A percentile compares a stretch with the other conserved stretches of the same genome.
Evolutionary conservation across 495 filamentous ascomycete genomes (phyloP).

Genomic region (Aspergillus wentii): DNA sequence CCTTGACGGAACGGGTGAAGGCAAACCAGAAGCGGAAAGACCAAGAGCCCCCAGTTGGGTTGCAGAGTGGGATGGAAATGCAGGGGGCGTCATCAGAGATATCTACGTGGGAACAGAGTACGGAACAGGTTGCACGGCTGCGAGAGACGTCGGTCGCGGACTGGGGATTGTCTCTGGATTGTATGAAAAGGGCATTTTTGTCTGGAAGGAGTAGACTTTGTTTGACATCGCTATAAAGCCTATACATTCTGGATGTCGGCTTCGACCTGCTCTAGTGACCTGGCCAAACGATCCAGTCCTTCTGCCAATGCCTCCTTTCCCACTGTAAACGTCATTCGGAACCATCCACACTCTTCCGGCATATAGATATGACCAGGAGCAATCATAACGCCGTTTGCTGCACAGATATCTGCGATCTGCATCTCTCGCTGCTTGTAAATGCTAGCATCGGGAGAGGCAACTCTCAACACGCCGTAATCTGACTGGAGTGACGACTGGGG

Average conservation of each 20-base stretch:
- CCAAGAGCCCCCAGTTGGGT: slow-evolving; percentile 29
- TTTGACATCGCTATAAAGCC: no score
- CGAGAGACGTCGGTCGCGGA: slow-evolving; percentile 30
- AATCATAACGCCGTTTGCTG: slow-evolving; percentile 9
- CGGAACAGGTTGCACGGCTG: slow-evolving; percentile 27
- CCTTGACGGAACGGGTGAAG: slow-evolving; percentile 12
- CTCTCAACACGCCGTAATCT: background rate
- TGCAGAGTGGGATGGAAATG: slow-evolving; percentile 33
- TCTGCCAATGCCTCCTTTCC: slow-evolving; percentile 5
- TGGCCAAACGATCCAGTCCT: slow-evolving; percentile 6
- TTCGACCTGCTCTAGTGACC: no score
- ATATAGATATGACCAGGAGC: slow-evolving; percentile 8
- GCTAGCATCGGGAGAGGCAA: background rate
- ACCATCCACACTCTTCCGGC: slow-evolving; percentile 9
- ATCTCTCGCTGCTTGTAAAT: slow-evolving; percentile 1
- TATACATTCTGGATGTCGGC: no score
- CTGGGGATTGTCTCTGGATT: slow-evolving; percentile 36
- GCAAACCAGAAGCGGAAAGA: slow-evolving; percentile 20
- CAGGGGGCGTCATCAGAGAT: slow-evolving; percentile 21
- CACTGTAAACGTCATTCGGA: slow-evolving; percentile 11
- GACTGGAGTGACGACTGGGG: background rate
- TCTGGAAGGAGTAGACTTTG: slow-evolving; percentile 39
- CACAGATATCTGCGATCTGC: slow-evolving; percentile 4
- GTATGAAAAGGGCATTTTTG: slow-evolving; percentile 39
- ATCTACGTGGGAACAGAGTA: slow-evolving; percentile 29